phyloP scores from a whole-genome alignment of 2,329 filamentous ascomycete species.

The Furcasterigmium sp. region DNA sequence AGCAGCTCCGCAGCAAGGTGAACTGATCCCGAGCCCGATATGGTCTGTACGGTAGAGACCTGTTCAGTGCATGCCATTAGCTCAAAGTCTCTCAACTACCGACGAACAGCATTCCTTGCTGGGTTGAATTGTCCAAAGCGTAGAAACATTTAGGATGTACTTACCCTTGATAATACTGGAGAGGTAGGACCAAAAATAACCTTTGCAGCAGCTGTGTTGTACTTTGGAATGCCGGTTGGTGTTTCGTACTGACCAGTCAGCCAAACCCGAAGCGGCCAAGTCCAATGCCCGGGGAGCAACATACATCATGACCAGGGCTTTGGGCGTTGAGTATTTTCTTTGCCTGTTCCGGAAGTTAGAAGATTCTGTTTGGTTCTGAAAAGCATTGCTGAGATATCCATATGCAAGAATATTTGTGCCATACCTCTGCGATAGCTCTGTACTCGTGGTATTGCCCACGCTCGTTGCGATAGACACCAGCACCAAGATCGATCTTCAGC shows the following conservation, averaged over 20 bases:
- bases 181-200: not conserved
- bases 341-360: not conserved
- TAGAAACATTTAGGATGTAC: no score
- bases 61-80: no score
- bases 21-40: conserved; percentile 21
- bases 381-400: no score
- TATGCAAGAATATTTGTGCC: no score
- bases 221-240: not conserved
- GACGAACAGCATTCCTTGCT: no score
- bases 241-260: not conserved
- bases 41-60: conserved; percentile 15
- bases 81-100: no score
- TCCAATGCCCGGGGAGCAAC: no score
- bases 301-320: conserved; percentile 4
- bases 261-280: no score
- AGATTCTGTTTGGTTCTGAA: not conserved
- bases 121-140: no score
- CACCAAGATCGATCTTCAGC: conserved; percentile 3
- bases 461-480: conserved; percentile 4
- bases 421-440: not conserved
- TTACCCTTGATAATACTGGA: not conserved
- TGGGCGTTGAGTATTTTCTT: not conserved
- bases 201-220: not conserved
- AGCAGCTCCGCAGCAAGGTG: not conserved
- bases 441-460: not conserved